Evolutionary conservation across 371 early-diverging fungal genomes (phyloP).

Genomic region (Blakeslea trispora): DNA sequence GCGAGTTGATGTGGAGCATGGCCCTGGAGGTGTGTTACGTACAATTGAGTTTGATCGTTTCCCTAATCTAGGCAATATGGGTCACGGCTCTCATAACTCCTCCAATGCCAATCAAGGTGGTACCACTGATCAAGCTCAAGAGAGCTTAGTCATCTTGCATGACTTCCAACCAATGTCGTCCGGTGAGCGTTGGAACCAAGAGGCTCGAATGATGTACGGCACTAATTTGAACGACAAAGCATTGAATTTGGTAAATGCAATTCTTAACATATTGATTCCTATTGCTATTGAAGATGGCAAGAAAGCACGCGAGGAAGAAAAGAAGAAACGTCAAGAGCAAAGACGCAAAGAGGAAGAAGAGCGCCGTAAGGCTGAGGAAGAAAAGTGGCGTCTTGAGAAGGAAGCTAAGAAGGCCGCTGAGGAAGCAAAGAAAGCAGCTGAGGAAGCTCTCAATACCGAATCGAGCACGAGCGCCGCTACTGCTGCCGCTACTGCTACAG

Average conservation of each 20-base stretch:
- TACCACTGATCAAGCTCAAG: constrained; percentile 28
- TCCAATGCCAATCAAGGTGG: background rate
- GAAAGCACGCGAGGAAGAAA: constrained; percentile 58
- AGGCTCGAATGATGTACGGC: constrained; percentile 84
- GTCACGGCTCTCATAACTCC: background rate
- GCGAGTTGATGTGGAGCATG: constrained; percentile 56
- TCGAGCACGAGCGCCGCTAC: constrained; percentile 34
- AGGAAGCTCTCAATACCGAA: constrained; percentile 26
- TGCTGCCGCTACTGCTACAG: constrained; percentile 19
- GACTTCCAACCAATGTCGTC: constrained; percentile 77
- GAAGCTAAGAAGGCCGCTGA: constrained; percentile 19
- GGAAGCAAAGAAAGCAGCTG: constrained; percentile 22
- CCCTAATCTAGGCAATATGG: background rate
- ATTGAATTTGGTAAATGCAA: constrained; percentile 54
- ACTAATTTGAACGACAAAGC: constrained; percentile 60
- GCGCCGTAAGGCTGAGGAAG: constrained; percentile 55
- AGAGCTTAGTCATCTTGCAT: constrained; percentile 59
- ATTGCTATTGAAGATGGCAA: constrained; percentile 72
- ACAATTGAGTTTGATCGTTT: constrained; percentile 46
- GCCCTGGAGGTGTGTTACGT: constrained; percentile 43
- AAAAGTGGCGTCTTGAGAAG: constrained; percentile 43
- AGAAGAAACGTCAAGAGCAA: constrained; percentile 46
- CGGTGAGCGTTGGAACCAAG: constrained; percentile 87
- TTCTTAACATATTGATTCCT: constrained; percentile 77
- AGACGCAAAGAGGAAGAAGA: constrained; percentile 47